Base-by-base conservation (phyloP, 495 filamentous ascomycete species). In the Baudoinia panamericana region DNA sequence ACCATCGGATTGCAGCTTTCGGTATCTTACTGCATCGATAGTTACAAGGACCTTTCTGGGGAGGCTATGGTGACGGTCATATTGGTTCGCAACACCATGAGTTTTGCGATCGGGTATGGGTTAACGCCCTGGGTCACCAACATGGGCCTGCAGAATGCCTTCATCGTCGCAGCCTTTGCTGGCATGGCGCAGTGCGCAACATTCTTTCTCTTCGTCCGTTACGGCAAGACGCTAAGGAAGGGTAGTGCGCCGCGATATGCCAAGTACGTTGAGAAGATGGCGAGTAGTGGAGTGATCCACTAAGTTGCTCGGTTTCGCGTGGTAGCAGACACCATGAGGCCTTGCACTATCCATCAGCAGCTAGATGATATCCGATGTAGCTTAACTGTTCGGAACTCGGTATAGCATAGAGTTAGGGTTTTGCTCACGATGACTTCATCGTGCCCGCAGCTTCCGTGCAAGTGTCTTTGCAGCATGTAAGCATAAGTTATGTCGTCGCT, bases 81-180 rank as follows among this genome's bases (percentile, higher is more conserved):
- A 39, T 45, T 80, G 4, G 65, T 80, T 18, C 69, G 76, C 4
- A 80, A 80, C 50, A 78, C 72, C 15, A 80, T 80, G 76, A 68
- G 64, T 4, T 75, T 75, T 57, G 72, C 69, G 0, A 65, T 75
- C 28, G 60, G 65, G 3, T 74, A 74, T 50, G 72, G 70, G 59
- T 73, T 79, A 42, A 77, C 75, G 1, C 74, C 74, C 1, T 80
- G 75, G 75, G 56, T 78, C 13, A 56, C 68, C 0, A 59, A 70
- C 30, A 56, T 78, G 49, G 75, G 75, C 3, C 66, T 71, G 30
- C 73, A 77, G 58, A 72, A 75, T 48, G 73, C 71, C 28, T 80
- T 80, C 39, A 63, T 80, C 18, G 69, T 67, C 2, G 75, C 71
- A 2, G 75, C 71, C 0, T 76, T 78, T 52, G 63, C 72, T 4